Conservation (phyloP, 202 grass and related monocot genomes). For the Carex arenaria region DNA sequence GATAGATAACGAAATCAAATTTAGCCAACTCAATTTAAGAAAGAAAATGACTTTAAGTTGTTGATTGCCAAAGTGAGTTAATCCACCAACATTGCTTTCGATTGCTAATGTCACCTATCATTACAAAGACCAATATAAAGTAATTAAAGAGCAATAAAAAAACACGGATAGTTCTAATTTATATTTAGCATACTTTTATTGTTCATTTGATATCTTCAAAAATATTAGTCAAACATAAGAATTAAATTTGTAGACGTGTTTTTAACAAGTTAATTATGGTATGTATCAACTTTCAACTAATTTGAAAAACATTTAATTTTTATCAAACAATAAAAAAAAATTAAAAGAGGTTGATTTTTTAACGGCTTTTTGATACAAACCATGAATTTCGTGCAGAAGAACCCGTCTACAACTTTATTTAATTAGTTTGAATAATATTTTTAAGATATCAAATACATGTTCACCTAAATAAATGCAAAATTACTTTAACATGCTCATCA, state of each 20-base stretch:
- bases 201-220: no score
- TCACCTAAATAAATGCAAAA: neutral
- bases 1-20: neutral
- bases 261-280: no score
- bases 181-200: no score
- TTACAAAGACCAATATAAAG: neutral
- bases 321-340: neutral
- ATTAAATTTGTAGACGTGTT: no score
- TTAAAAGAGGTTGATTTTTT: neutral
- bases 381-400: neutral
- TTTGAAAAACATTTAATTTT: neutral
- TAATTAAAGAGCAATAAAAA: neutral
- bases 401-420: neutral
- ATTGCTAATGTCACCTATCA: neutral
- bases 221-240: no score
- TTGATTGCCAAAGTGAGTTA: neutral
- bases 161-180: neutral
- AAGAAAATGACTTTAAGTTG: neutral
- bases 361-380: neutral
- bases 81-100: neutral
- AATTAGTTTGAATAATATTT: no score
- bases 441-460: no score
- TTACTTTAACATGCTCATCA: constrained; percentile 55
- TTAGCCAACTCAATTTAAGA: neutral
- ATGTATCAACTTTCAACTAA: neutral